Evolutionary conservation across 116 monocot genomes (phyloP).

Genomic region (Dioscorea cayenensis): DNA sequence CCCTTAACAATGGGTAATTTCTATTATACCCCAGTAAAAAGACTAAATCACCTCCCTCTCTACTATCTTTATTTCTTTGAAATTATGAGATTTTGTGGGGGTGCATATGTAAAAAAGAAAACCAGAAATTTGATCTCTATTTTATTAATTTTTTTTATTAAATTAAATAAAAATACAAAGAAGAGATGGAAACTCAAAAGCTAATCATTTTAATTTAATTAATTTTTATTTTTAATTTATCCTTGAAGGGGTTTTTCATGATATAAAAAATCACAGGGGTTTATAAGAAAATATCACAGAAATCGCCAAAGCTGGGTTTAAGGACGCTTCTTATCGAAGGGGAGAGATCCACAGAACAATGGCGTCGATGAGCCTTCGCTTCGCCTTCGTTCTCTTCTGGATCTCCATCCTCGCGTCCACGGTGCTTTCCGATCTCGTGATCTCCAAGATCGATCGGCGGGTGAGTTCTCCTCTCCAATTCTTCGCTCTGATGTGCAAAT

Average conservation of each 20-base stretch:
- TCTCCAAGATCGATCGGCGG: slow-evolving; percentile 71
- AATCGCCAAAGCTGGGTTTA: neutral
- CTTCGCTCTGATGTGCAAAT: neutral
- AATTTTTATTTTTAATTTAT: too few relatives aligned
- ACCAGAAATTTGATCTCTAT: too few relatives aligned
- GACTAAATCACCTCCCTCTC: too few relatives aligned
- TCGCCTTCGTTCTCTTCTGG: slow-evolving; percentile 20
- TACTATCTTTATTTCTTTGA: too few relatives aligned
- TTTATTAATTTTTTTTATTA: too few relatives aligned
- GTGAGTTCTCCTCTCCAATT: slow-evolving; percentile 20
- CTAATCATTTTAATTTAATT: too few relatives aligned
- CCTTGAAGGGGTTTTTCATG: neutral
- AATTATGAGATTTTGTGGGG: too few relatives aligned
- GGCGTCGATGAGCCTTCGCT: slow-evolving; percentile 9
- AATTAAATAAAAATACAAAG: too few relatives aligned
- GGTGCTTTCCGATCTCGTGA: slow-evolving; percentile 65
- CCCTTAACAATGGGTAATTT: too few relatives aligned
- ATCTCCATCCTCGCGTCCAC: slow-evolving; percentile 22
- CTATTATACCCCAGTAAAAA: too few relatives aligned
- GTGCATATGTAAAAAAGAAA: too few relatives aligned
- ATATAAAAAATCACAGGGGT: neutral
- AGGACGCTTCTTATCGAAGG: neutral
- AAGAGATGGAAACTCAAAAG: too few relatives aligned
- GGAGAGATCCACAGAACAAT: slow-evolving; percentile 5
- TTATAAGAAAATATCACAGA: neutral